These are phyloP conservation scores for Trichophyton equinum DNA, from an alignment of 2,329 filamentous ascomycete genomes.

Conservation along the genomic window DNA sequence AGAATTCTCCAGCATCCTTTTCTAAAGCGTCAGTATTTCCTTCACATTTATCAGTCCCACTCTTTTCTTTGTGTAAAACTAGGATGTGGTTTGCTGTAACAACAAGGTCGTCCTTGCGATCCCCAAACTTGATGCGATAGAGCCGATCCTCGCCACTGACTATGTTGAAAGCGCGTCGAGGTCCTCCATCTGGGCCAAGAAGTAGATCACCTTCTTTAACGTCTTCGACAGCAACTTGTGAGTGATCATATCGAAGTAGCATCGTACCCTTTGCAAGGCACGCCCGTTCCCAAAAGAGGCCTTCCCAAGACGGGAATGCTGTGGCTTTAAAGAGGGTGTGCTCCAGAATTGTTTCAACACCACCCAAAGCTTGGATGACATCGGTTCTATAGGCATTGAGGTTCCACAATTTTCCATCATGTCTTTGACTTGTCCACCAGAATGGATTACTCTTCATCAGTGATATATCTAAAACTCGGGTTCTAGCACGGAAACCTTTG, in stretches of 20 bases:
- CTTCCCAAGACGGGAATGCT: constrained; percentile 93
- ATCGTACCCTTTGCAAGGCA: constrained; percentile 28
- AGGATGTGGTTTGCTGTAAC: constrained; percentile 41
- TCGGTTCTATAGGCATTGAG: constrained; percentile 91
- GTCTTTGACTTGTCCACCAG: constrained; percentile 97
- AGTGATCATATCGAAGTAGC: constrained; percentile 35
- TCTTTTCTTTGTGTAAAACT: constrained; percentile 31
- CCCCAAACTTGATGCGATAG: constrained; percentile 38
- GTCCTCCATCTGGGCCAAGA: constrained; percentile 37
- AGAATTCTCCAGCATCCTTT: background rate
- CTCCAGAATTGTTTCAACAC: constrained; percentile 95
- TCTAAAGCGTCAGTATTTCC: background rate
- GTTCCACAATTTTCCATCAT: constrained; percentile 97
- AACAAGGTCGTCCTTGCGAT: constrained; percentile 36
- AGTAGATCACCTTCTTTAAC: constrained; percentile 40
- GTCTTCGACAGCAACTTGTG: constrained; percentile 36
- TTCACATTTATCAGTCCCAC: constrained; percentile 3
- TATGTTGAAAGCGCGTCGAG: constrained; percentile 40
- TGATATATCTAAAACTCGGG: constrained; percentile 97
- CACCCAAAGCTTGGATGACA: constrained; percentile 88
- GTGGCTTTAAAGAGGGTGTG: constrained; percentile 96
- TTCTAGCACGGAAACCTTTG: constrained; percentile 89
- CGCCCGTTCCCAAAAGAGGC: constrained; percentile 71
- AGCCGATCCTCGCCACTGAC: constrained; percentile 37
- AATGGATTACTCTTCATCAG: constrained; percentile 99